phyloP scores from a whole-genome alignment of 768 basidiomycete species.

The Xerocomellus amylosporus region DNA sequence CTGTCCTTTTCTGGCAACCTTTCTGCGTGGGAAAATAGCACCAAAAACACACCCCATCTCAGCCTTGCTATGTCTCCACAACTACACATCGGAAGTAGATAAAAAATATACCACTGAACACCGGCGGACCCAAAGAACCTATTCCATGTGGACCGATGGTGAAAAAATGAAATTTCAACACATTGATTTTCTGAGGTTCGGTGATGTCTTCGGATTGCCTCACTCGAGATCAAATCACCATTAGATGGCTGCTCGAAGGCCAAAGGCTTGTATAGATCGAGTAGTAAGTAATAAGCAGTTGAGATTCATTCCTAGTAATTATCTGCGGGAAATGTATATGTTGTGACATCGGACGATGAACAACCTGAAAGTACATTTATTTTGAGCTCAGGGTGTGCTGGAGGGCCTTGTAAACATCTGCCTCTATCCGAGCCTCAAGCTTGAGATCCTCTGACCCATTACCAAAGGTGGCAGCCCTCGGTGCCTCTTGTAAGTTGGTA shows the following conservation, averaged over 20 bases:
- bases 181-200: neutral
- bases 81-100: neutral
- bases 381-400: constrained; percentile 73
- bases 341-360: too few relatives aligned
- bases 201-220: neutral
- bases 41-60: too few relatives aligned
- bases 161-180: neutral
- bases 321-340: too few relatives aligned
- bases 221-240: too few relatives aligned
- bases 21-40: too few relatives aligned
- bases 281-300: too few relatives aligned
- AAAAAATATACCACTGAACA: neutral
- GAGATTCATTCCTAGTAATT: too few relatives aligned
- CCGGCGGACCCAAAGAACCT: neutral
- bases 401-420: constrained; percentile 93
- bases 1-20: too few relatives aligned
- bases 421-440: constrained; percentile 89
- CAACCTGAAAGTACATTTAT: constrained; percentile 30
- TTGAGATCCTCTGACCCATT: constrained; percentile 91
- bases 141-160: neutral
- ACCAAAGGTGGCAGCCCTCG: constrained; percentile 66
- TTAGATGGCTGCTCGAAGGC: neutral
- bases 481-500: constrained; percentile 82
- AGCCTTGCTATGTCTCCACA: too few relatives aligned
- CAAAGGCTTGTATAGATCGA: too few relatives aligned